Evolutionary conservation across 805 yeast species (phyloP).

Genomic region (Yamadazyma ubonensis): DNA sequence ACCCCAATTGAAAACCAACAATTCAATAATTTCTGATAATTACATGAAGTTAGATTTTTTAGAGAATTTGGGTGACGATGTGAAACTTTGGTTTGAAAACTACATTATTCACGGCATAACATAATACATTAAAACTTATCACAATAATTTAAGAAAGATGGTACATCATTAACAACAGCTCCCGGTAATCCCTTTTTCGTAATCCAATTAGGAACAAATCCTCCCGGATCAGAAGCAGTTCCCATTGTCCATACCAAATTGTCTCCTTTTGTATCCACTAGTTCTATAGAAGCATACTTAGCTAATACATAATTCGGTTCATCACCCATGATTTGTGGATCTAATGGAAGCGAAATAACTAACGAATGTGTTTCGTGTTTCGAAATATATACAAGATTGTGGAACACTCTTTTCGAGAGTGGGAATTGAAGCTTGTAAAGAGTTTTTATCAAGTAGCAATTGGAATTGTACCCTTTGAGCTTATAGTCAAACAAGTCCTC

Average conservation of each 20-base stretch:
- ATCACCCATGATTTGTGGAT: conserved; percentile 21
- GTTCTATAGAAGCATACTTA: conserved; percentile 38
- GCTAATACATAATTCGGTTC: conserved; percentile 26
- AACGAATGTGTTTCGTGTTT: conserved; percentile 22
- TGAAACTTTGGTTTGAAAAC: conserved; percentile 39
- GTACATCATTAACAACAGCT: conserved; percentile 42
- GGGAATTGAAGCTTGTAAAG: conserved; percentile 39
- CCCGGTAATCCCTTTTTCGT: conserved; percentile 28
- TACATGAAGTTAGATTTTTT: conserved; percentile 30
- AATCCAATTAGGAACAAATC: conserved; percentile 38
- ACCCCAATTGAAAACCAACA: background rate
- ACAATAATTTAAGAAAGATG: conserved; percentile 35
- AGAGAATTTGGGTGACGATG: conserved; percentile 44
- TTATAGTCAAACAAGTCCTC: conserved; percentile 30
- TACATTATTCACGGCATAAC: conserved; percentile 22
- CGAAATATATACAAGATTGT: conserved; percentile 34
- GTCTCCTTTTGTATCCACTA: conserved; percentile 21
- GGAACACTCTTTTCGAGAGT: conserved; percentile 33
- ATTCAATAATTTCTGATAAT: conserved; percentile 13
- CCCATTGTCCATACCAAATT: conserved; percentile 39
- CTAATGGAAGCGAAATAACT: conserved; percentile 34
- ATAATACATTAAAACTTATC: conserved; percentile 10
- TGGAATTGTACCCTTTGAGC: conserved; percentile 16
- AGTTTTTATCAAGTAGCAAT: conserved; percentile 31
- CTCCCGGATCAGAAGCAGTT: conserved; percentile 40